Percentiles rank a stretch among this genome's conserved stretches.
Evolutionary conservation across 2,329 filamentous ascomycete species (phyloP).

Genomic region (Calonectria leucothoes): DNA sequence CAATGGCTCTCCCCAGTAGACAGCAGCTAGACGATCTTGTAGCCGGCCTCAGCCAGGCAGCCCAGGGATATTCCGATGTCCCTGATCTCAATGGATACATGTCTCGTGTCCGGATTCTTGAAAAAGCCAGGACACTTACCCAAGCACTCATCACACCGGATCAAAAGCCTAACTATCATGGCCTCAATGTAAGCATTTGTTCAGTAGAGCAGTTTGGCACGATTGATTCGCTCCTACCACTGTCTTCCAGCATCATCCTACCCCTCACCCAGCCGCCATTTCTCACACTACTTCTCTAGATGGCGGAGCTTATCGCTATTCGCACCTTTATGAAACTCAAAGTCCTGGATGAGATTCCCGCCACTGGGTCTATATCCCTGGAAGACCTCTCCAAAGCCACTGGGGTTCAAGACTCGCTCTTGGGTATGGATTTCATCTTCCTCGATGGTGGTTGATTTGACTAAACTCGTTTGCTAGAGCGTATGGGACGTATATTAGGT

Average conservation of each 20-base stretch:
- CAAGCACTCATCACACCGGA: constrained; percentile 42
- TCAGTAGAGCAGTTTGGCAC: neutral
- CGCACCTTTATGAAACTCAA: constrained; percentile 46
- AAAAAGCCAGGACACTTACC: constrained; percentile 41
- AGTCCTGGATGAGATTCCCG: constrained; percentile 44
- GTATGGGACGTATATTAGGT: constrained; percentile 43
- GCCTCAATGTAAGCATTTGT: constrained; percentile 42
- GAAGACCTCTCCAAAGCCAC: constrained; percentile 41
- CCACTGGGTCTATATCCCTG: constrained; percentile 41
- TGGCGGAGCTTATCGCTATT: constrained; percentile 44
- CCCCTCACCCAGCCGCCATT: neutral
- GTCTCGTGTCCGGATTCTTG: constrained; percentile 42
- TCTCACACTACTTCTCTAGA: constrained; percentile 30
- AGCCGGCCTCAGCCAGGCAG: constrained; percentile 27
- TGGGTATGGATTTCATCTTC: constrained; percentile 30
- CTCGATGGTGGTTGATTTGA: neutral
- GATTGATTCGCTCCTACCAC: neutral
- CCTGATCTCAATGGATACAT: constrained; percentile 39
- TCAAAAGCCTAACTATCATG: constrained; percentile 47
- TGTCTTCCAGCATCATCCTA: no score
- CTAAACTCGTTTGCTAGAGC: constrained; percentile 30
- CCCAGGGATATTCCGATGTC: constrained; percentile 37
- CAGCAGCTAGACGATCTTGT: constrained; percentile 36
- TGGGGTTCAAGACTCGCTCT: constrained; percentile 42
- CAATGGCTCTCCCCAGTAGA: constrained; percentile 33